Base-by-base conservation (phyloP, 129 eudicot genomes). In the Tagetes patula region DNA sequence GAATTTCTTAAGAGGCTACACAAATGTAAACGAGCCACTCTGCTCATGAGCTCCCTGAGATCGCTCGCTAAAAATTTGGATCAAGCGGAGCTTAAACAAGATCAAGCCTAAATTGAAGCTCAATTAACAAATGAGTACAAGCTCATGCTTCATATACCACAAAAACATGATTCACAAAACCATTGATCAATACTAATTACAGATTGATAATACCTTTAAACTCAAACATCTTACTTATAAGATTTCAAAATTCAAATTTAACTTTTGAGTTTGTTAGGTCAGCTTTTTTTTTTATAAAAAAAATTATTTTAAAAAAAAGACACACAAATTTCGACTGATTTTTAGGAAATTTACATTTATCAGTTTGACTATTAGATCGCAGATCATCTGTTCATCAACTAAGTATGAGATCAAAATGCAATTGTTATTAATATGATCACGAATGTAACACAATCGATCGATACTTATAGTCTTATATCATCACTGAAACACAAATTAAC, bases 351-450 rank as follows among this genome's bases (percentile, higher is more conserved):
- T 8, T 8, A 20, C 5, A 0, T 8, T 8, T 2, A 52, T 46
- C 65, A 13, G 65, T 65, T 74, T 74, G 31, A 62, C n/a, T 72
- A 33, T 34, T n/a, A 36, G 62, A 73, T 73, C 74, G 45, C 27
- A 39, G 0, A 62, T 36, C 20, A 60, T 60, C 30, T 9, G 38
- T 30, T 31, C 0, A 54, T 54, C 34, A 54, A 14, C 0, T 12
- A 3, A 50, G 6, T 50, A 7, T n/a, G 58, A 50, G 58, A 66
- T 41, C 66, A 37, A 39, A 71, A 38, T 1, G 65, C 6, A 34
- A 27, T 7, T 3, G 49, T 1, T 43, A 0, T 1, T 43, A 43
- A 0, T 43, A 8, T 0, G 14, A n/a, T n/a, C 31, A 40, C 41
- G n/a, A 30, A 73, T 73, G 58, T 4, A 73, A 14, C 60, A 20